Evolutionary conservation across 345 rosid genomes (phyloP).

Genomic region (Chamaenerion angustifolium): DNA sequence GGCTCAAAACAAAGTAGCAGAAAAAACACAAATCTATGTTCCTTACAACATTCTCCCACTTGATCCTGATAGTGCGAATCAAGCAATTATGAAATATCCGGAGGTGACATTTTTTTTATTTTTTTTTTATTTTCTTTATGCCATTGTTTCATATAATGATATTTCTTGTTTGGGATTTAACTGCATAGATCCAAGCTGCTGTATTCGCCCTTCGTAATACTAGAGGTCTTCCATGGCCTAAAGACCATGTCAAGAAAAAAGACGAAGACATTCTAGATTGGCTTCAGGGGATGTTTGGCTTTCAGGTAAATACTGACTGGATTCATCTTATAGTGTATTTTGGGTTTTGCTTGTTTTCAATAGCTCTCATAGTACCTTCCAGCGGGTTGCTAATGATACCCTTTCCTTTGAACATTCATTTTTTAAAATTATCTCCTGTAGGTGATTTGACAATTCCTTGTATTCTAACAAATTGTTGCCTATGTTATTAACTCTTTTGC

Average conservation of each 20-base stretch:
- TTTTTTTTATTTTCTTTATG: neutral
- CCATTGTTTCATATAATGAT: neutral
- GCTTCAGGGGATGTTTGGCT: slow-evolving; percentile 98
- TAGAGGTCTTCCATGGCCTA: slow-evolving; percentile 99
- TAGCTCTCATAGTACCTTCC: too few species aligned
- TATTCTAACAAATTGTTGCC: slow-evolving; percentile 5
- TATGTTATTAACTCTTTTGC: slow-evolving; percentile 15
- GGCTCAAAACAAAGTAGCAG: slow-evolving; percentile 86
- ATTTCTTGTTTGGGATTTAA: slow-evolving; percentile 1
- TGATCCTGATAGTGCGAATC: slow-evolving; percentile 97
- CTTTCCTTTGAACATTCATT: too few species aligned
- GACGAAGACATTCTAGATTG: slow-evolving; percentile 95
- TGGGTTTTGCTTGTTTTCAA: too few species aligned
- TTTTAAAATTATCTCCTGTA: neutral
- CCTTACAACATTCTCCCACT: slow-evolving; percentile 96
- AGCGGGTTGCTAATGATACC: too few species aligned
- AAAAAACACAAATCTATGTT: slow-evolving; percentile 80
- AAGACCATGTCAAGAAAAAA: slow-evolving; percentile 62
- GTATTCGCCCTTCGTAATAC: slow-evolving; percentile 87
- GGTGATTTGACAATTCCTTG: slow-evolving; percentile 1
- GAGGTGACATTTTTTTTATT: slow-evolving; percentile 37
- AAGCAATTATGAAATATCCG: slow-evolving; percentile 93
- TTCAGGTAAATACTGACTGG: slow-evolving; percentile 46
- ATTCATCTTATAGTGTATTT: neutral
- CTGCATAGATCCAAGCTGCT: slow-evolving; percentile 80